Evolutionary conservation across 768 basidiomycete genomes (phyloP).

Genomic region (Lactifluus piperatus): DNA sequence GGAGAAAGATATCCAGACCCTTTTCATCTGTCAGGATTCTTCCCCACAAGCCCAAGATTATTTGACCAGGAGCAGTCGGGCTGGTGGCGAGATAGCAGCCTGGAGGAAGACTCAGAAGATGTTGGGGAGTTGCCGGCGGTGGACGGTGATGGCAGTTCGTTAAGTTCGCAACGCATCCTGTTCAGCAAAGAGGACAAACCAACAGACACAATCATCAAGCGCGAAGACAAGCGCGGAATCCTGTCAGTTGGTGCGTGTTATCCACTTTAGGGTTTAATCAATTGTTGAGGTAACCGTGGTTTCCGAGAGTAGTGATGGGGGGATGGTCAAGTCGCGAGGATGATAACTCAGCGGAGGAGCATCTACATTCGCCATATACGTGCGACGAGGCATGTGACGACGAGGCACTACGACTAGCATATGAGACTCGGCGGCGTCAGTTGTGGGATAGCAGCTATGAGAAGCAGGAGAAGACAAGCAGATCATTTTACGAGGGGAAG

Average conservation of each 20-base stretch:
- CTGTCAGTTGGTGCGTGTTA: constrained; percentile 33
- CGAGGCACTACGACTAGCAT: constrained; percentile 16
- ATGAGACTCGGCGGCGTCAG: constrained; percentile 8
- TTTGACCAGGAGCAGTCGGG: constrained; percentile 31
- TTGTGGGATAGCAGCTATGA: not conserved
- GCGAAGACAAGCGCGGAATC: constrained; percentile 44
- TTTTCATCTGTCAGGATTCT: constrained; percentile 42
- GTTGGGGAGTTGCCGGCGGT: constrained; percentile 16
- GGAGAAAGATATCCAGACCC: constrained; percentile 34
- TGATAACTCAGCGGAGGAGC: not conserved
- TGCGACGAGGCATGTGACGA: constrained; percentile 19
- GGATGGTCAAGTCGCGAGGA: constrained; percentile 1
- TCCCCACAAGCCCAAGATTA: constrained; percentile 29
- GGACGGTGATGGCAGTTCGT: constrained; percentile 21
- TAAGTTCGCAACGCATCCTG: constrained; percentile 22
- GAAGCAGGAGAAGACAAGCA: constrained; percentile 19
- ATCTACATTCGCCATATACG: constrained; percentile 16
- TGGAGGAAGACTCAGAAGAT: constrained; percentile 21
- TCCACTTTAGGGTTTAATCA: not conserved
- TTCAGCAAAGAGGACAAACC: constrained; percentile 30
- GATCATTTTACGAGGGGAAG: constrained; percentile 16
- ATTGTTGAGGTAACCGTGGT: constrained; percentile 2
- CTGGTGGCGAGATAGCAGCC: constrained; percentile 33
- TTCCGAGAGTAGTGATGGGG: constrained; percentile 15
- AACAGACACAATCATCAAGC: constrained; percentile 31